phyloP scores from a whole-genome alignment of 148 eudicot species.

The Vaccinium macrocarpon region DNA sequence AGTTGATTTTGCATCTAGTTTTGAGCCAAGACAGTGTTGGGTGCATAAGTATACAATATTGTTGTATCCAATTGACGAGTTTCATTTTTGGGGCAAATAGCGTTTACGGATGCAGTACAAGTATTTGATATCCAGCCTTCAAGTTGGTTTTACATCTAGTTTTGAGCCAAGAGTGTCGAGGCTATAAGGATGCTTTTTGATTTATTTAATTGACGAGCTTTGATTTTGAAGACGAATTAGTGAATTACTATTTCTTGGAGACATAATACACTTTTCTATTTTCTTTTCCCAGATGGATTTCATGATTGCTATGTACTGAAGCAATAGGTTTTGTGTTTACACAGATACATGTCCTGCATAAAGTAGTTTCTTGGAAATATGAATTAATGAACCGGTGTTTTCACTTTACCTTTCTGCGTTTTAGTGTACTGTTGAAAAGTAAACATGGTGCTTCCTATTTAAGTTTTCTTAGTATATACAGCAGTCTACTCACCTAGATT shows the following conservation, averaged over 20 bases:
- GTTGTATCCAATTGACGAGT: neutral
- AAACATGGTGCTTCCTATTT: neutral
- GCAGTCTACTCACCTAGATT: neutral
- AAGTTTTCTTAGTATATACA: neutral
- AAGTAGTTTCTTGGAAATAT: neutral
- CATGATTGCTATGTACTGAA: neutral
- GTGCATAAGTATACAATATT: slow-evolving; percentile 22
- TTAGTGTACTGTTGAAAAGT: neutral
- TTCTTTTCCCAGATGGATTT: neutral
- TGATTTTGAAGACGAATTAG: neutral
- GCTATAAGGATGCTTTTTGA: neutral
- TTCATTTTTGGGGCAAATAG: neutral
- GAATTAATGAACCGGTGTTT: neutral
- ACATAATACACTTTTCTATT: neutral
- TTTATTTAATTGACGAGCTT: neutral
- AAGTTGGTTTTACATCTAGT: neutral
- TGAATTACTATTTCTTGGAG: neutral
- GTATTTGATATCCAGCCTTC: neutral
- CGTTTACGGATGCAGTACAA: too few species aligned
- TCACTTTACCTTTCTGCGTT: neutral
- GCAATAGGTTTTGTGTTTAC: neutral
- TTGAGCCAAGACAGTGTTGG: slow-evolving; percentile 21
- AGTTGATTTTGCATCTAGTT: neutral
- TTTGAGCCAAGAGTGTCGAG: slow-evolving; percentile 1
- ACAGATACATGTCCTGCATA: neutral